Base-by-base conservation (phyloP, 495 filamentous ascomycete species). In the Penicillium argentinense region DNA sequence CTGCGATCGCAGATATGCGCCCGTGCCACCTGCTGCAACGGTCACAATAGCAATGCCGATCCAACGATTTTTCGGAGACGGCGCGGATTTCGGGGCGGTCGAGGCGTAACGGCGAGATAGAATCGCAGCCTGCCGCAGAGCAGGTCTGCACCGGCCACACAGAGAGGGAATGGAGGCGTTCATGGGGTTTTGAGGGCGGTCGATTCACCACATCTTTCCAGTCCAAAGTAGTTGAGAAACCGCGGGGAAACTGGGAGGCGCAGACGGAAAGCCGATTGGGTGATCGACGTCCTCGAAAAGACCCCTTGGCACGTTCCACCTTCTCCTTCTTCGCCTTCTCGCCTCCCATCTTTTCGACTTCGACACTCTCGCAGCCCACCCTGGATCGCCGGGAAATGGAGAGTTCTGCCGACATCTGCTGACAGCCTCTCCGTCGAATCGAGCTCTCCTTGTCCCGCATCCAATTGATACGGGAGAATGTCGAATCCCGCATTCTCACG, bases 1-100 rank as follows among this genome's bases (percentile, higher is more conserved):
- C 42, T 63, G 56, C 13, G 63, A 68, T 42, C 64, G 57, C 41
- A 68, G 19, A 42, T 69, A 73, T 13, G 62, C 67, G 22, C 72
- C 72, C 42, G 63, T 54, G 34, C 59, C 68, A 17, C 59, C 63
- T 27, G 70, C 69, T 19, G 63, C 49, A 16, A 59, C 46, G 19
- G 61, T 72, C 29, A 73, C 54, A 40, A 68, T 24, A 21, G 56
- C 51, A 28, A 73, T 39, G 24, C 63, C 64, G 21, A 69, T 33
- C 72, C 70, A 73, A 46, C 54, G 67, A 19, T 51, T 58, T 54
- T 58, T 69, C 37, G 47, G 56, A 29, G 59, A 50, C 25, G 45
- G 17, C 8, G 32, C 14, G 28, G 29, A 7, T 36, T 47, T 14
- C 28, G 42, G 41, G 30, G 63, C 53, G 27, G 62, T 62, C 9